Percentiles rank a stretch among this genome's conserved stretches.
phyloP scores from a whole-genome alignment of 495 filamentous ascomycete genomes.

The Penicillium longicatenatum region DNA sequence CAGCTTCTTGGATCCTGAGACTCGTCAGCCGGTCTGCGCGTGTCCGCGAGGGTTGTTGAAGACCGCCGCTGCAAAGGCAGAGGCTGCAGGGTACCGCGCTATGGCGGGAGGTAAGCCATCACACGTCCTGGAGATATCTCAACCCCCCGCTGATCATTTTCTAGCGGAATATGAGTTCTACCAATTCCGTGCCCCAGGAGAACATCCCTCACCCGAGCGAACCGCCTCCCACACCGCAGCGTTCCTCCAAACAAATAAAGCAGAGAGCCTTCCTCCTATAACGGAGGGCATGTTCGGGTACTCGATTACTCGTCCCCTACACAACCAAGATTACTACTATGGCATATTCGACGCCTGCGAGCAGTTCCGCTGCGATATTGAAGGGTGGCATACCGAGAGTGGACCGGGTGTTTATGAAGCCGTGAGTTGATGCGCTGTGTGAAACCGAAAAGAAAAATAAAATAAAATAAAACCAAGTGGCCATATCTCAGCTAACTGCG shows the following conservation, averaged over 20 bases:
- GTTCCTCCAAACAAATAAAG: constrained; percentile 73
- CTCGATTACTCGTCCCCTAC: constrained; percentile 85
- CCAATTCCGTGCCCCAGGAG: constrained; percentile 74
- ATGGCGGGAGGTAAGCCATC: constrained; percentile 85
- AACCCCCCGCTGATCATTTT: constrained; percentile 3
- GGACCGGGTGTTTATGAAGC: constrained; percentile 97
- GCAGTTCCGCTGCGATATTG: constrained; percentile 79
- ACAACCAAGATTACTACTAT: constrained; percentile 95
- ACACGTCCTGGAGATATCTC: background rate
- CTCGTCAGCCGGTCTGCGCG: constrained; percentile 65
- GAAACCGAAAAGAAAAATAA: too few species aligned
- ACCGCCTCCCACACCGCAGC: constrained; percentile 70
- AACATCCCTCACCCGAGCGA: constrained; percentile 48
- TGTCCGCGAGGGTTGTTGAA: constrained; percentile 80
- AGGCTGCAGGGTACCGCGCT: constrained; percentile 66
- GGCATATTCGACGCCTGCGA: constrained; percentile 82
- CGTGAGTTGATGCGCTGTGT: constrained; percentile 43
- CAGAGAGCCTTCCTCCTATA: constrained; percentile 68
- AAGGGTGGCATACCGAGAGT: constrained; percentile 97
- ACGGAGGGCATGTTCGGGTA: constrained; percentile 99
- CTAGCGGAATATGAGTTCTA: constrained; percentile 97
- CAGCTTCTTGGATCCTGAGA: constrained; percentile 69
- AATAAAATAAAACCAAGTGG: too few species aligned
- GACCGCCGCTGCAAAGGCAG: constrained; percentile 64
- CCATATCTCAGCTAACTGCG: constrained; percentile 1